Percentiles rank a stretch among this genome's conserved stretches.
Evolutionary conservation across 257 asterid genomes (phyloP).

Genomic region (Anisodus acutangulus): DNA sequence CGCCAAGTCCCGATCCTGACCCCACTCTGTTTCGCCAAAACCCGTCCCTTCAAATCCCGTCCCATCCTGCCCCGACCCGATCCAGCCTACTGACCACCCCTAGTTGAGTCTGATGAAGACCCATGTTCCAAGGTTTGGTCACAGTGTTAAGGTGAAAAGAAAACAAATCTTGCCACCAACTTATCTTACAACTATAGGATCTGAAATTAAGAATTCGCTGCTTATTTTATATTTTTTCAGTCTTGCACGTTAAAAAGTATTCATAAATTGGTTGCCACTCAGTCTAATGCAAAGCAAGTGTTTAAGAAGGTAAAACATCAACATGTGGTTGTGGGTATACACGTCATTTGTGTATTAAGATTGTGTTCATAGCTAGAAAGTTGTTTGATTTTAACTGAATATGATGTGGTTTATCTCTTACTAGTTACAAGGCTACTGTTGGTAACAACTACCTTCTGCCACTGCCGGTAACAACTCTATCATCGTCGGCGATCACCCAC

Average conservation of each 20-base stretch:
- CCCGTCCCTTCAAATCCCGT: too few species aligned
- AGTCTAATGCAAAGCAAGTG: background rate
- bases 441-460: too few species aligned
- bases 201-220: background rate
- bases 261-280: background rate
- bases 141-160: background rate
- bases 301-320: background rate
- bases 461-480: too few species aligned
- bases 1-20: too few species aligned
- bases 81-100: too few species aligned
- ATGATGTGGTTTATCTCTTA: background rate
- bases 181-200: background rate
- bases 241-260: background rate
- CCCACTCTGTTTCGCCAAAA: too few species aligned
- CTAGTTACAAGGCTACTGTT: too few species aligned
- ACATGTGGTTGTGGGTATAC: background rate
- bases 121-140: constrained; percentile 22
- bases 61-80: too few species aligned
- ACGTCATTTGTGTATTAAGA: background rate
- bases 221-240: constrained; percentile 10
- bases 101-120: background rate
- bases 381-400: too few species aligned
- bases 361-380: too few species aligned
- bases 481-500: too few species aligned
- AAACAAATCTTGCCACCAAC: background rate